Base-by-base conservation (phyloP, 2,329 filamentous ascomycete species). In the Fusarium pseudocircinatum region DNA sequence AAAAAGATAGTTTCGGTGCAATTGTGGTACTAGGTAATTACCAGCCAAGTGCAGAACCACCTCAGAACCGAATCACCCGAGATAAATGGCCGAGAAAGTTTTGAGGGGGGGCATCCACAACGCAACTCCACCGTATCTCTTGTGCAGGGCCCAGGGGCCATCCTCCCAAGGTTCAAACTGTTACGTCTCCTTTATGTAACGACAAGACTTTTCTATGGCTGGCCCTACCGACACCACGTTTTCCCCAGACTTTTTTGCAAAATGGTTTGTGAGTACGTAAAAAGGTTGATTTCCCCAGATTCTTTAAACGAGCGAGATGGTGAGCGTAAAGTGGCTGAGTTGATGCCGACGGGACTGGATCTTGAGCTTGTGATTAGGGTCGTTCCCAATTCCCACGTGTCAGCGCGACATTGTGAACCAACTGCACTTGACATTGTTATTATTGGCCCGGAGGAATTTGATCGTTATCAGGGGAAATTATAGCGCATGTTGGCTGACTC, bases 131-230 rank as follows among this genome's bases (percentile, higher is more conserved):
- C 34, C 53, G 34, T 10, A 44, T 26, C 24, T 20, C 6, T 22
- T 12, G 14, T 32, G 15, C 60, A 60, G 42, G 60, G 34, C 34
- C 34, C 34, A 34, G 14, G 34, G 34, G 34, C 7, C 28, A 28
- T 28, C 8, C 28, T 28, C 28, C 28, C 4, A 34, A 9, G 26
- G 36, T 37, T 66, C 61, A 76, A 70, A 68, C 50, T 64, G 44
- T 77, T 77, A 77, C 75, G 73, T 77, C 59, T 52, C 26, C 28
- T 71, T 76, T 76, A 77, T 75, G 72, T 77, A 78, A 77, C 75
- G 37, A 39, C 67, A 69, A 73, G 18, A 20, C 13, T 40, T 67
- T 75, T 77, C 63, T 65, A 67, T 77, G 75, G 75, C 53, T 70
- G 66, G 60, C 63, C 56, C n/a, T 53, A 57, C 16, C 20, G 22